These are phyloP conservation scores for Zygoascus meyerae DNA, from an alignment of 1,139 yeast species.

Conservation along the genomic window DNA sequence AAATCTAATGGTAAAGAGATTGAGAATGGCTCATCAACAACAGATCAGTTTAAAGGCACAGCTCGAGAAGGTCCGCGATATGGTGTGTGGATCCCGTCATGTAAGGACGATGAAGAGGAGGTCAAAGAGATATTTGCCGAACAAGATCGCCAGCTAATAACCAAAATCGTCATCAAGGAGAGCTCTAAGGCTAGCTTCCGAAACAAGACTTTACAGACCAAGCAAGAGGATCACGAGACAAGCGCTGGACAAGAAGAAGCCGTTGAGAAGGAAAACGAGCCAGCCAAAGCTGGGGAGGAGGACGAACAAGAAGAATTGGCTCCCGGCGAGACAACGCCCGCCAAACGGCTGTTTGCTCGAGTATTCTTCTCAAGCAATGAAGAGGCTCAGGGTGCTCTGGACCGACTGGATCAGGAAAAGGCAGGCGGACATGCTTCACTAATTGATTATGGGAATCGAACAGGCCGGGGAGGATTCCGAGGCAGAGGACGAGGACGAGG, in stretches of 20 bases:
- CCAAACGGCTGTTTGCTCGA: constrained; percentile 30
- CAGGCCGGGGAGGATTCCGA: constrained; percentile 13
- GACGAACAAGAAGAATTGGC: background rate
- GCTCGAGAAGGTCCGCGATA: constrained; percentile 20
- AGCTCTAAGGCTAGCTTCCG: constrained; percentile 21
- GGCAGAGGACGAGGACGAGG: constrained; percentile 17
- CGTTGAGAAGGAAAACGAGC: background rate
- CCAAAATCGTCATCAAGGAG: constrained; percentile 29
- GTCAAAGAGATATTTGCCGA: constrained; percentile 30
- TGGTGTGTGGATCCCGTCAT: constrained; percentile 37
- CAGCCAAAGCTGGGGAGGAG: background rate
- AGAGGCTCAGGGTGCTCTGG: constrained; percentile 33
- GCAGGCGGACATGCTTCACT: constrained; percentile 27
- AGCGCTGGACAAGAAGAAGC: background rate
- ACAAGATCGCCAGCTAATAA: constrained; percentile 31
- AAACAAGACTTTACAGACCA: background rate
- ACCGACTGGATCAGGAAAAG: constrained; percentile 30
- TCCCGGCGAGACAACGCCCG: background rate
- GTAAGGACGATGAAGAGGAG: constrained; percentile 31
- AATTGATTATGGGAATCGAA: constrained; percentile 18
- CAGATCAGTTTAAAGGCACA: background rate
- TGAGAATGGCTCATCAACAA: background rate
- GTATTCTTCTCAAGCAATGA: constrained; percentile 36
- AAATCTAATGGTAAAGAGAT: background rate
- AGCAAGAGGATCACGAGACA: background rate